These are phyloP conservation scores for Trichoderma sp. DNA, from an alignment of 2,329 filamentous ascomycete genomes.

Conservation along the genomic window DNA sequence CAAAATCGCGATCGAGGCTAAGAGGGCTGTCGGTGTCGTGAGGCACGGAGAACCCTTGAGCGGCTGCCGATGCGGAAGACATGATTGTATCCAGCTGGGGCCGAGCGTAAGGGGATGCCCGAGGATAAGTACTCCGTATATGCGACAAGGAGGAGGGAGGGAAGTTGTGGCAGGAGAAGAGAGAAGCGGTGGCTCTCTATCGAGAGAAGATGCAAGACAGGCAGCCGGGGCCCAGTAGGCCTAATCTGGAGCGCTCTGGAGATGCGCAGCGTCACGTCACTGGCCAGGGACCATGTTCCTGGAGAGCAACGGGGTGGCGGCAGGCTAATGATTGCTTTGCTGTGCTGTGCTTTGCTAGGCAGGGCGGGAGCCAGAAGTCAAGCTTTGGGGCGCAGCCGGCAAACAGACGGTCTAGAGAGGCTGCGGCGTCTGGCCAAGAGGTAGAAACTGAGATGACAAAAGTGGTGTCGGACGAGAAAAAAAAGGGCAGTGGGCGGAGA, in stretches of 20 bases:
- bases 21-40: conserved; percentile 39
- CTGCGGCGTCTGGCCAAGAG: conserved; percentile 23
- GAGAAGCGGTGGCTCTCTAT: conserved; percentile 18
- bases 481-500: conserved; percentile 25
- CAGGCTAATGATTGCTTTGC: conserved; percentile 3
- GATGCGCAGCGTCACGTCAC: conserved; percentile 37
- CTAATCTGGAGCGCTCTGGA: conserved; percentile 31
- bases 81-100: conserved; percentile 40
- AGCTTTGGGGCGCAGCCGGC: conserved; percentile 24
- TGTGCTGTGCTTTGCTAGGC: neutral
- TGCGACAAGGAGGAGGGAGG: neutral
- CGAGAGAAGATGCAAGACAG: conserved; percentile 17
- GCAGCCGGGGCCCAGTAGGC: conserved; percentile 21
- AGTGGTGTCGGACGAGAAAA: conserved; percentile 26
- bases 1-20: conserved; percentile 40
- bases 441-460: conserved; percentile 9
- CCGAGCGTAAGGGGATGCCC: conserved; percentile 20
- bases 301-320: conserved; percentile 21
- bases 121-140: conserved; percentile 32
- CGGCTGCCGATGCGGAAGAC: conserved; percentile 50
- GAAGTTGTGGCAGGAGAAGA: neutral
- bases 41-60: conserved; percentile 47
- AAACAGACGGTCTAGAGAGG: conserved; percentile 10
- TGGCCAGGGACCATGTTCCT: conserved; percentile 41
- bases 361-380: conserved; percentile 4